Evolutionary conservation across 176 grass and related monocot genomes (phyloP), one percentile per base, ranked within the genome.

Genomic region (Phoenix roebelenii): DNA sequence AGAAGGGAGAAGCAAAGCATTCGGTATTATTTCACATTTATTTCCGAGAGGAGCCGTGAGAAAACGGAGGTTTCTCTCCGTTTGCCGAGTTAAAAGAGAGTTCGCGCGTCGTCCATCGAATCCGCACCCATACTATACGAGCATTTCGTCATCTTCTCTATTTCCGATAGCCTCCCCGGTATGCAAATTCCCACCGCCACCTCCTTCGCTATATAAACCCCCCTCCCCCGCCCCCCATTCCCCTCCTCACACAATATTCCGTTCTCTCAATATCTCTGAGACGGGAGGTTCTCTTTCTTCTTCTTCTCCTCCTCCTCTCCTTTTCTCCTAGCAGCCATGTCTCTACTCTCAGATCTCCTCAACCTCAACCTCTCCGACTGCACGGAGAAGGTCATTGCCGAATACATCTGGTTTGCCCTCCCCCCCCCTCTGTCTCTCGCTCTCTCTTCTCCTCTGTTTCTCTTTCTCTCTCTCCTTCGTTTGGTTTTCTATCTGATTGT

Each of bases 291-390:
- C 72, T 2, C 17, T 63, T 52, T 48, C 57, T 39, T 25, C 54
- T 17, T 51, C 22, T 49, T 68, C 67, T 62, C 23, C 5, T 26
- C 5, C 35, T 51, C 25, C 7, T 59, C 57, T 16, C 6, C 16
- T 17, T 30, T 14, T 23, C 23, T 59, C 51, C 49, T 44, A 49
- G 15, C 23, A 76, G 72, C 74, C 65, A 95, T 95, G 90, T 83
- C 86, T 74, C 80, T 62, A 66, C 80, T 95, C 73, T 60, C 72
- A 2, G 80, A 79, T 30, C 86, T 95, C 48, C 57, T 89, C 15
- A 90, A 90, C 83, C 86, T 95, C 52, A 81, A 90, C 77, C 86
- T 95, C 77, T 90, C 71, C 26, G 71, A 84, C 26, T 67, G 66
- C 71, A 84, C 74, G 7, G 71, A 95, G 22, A 95, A 74, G 59